Conservation (phyloP, 306 rosid species). For the Gillenia trifoliata region DNA sequence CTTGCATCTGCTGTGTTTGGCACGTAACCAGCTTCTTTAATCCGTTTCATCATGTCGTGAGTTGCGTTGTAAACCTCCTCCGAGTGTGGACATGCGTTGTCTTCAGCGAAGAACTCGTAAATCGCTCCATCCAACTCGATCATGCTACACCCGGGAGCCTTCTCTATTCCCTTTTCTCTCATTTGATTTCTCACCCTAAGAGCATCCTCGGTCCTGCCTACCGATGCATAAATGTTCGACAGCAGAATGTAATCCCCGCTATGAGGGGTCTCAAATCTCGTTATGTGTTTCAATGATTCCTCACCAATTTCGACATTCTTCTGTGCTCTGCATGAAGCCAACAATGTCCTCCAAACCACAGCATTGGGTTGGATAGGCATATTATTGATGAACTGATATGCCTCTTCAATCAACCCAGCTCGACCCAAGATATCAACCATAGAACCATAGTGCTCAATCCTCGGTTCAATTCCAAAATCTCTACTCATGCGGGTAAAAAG, state of each 20-base stretch:
- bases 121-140: slow-evolving; percentile 51
- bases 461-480: slow-evolving; percentile 43
- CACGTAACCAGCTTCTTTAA: slow-evolving; percentile 44
- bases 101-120: slow-evolving; percentile 57
- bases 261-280: slow-evolving; percentile 43
- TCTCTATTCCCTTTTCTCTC: slow-evolving; percentile 42
- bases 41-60: slow-evolving; percentile 47
- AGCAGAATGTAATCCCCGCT: slow-evolving; percentile 62
- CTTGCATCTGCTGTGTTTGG: slow-evolving; percentile 50
- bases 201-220: slow-evolving; percentile 47
- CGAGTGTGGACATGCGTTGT: slow-evolving; percentile 37
- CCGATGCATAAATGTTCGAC: slow-evolving; percentile 47
- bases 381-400: slow-evolving; percentile 41
- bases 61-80: slow-evolving; percentile 45
- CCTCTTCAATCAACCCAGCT: slow-evolving; percentile 52
- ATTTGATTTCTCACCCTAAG: slow-evolving; percentile 41
- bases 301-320: slow-evolving; percentile 46
- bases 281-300: slow-evolving; percentile 42
- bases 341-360: slow-evolving; percentile 57
- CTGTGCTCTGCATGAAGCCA: slow-evolving; percentile 56
- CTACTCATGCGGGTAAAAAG: slow-evolving; percentile 44
- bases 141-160: slow-evolving; percentile 58
- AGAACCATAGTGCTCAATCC: slow-evolving; percentile 63
- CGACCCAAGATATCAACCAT: slow-evolving; percentile 70
- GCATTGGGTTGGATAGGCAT: slow-evolving; percentile 54